Evolutionary conservation across 129 eudicot species (phyloP).

Genomic region (Helichrysum umbraculigerum): DNA sequence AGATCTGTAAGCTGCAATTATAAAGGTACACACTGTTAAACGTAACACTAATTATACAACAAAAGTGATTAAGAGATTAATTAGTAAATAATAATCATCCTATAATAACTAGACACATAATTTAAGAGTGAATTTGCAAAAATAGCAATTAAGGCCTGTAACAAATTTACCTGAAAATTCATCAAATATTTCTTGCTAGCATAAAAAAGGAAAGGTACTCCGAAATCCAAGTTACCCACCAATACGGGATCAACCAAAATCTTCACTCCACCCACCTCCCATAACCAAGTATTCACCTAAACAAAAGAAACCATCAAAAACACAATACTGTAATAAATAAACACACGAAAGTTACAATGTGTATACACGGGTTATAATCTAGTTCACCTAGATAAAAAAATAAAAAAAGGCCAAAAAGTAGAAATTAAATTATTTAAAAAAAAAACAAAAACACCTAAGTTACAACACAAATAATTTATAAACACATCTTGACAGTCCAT

Average conservation of each 20-base stretch:
- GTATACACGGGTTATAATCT: too few relatives aligned
- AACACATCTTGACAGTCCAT: too few relatives aligned
- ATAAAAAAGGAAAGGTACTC: constrained; percentile 89
- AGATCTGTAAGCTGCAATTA: constrained; percentile 74
- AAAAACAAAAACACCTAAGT: too few relatives aligned
- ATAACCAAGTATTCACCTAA: constrained; percentile 92
- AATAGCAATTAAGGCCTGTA: background rate
- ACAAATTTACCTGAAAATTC: constrained; percentile 57
- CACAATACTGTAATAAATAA: too few relatives aligned
- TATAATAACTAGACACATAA: too few relatives aligned
- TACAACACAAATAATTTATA: too few relatives aligned
- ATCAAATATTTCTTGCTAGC: constrained; percentile 84
- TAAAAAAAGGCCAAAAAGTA: too few relatives aligned
- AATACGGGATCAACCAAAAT: constrained; percentile 90
- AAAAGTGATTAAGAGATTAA: background rate
- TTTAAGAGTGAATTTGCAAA: too few relatives aligned
- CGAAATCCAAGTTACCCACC: constrained; percentile 94
- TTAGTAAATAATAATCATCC: too few relatives aligned
- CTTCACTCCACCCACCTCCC: constrained; percentile 85
- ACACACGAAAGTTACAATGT: constrained; percentile 13
- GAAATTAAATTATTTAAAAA: too few relatives aligned
- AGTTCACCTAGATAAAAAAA: constrained; percentile 41
- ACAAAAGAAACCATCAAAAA: constrained; percentile 15
- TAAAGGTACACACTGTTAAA: constrained; percentile 7
- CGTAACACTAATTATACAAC: background rate